A percentile compares a stretch with the other conserved stretches of the same genome.
Evolutionary conservation across 73 alveolate species (phyloP).

Genomic region (Tetrahymena malaccensis): DNA sequence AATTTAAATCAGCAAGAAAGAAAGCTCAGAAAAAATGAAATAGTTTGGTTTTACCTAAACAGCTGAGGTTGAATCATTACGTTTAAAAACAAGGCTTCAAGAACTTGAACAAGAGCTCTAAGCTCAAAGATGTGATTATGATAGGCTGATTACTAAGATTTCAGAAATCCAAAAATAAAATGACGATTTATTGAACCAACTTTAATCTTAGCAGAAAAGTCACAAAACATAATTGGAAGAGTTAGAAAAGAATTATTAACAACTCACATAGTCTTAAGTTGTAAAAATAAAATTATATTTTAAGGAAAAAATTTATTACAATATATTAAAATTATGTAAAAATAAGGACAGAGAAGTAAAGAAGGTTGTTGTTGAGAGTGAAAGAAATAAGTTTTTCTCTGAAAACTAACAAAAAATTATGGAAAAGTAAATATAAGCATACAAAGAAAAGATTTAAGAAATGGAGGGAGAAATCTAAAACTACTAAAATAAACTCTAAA

Average conservation of each 20-base stretch:
- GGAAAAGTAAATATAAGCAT: neutral
- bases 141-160: neutral
- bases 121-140: neutral
- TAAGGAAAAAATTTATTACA: too few relatives aligned
- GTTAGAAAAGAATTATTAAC: neutral
- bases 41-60: neutral
- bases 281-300: neutral
- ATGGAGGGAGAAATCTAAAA: neutral
- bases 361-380: neutral
- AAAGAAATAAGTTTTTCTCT: neutral
- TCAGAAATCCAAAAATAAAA: neutral
- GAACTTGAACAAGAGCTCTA: neutral
- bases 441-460: neutral
- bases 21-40: neutral
- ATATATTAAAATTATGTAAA: neutral
- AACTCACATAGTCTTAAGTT: neutral
- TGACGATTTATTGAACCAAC: neutral
- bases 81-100: neutral
- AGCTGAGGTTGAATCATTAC: neutral
- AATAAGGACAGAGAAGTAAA: neutral
- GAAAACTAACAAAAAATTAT: neutral
- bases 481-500: neutral
- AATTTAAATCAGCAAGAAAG: neutral
- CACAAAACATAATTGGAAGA: neutral
- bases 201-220: neutral